phyloP scores from a whole-genome alignment of 2,329 filamentous ascomycete species.

The Emergomyces pasteurianus region DNA sequence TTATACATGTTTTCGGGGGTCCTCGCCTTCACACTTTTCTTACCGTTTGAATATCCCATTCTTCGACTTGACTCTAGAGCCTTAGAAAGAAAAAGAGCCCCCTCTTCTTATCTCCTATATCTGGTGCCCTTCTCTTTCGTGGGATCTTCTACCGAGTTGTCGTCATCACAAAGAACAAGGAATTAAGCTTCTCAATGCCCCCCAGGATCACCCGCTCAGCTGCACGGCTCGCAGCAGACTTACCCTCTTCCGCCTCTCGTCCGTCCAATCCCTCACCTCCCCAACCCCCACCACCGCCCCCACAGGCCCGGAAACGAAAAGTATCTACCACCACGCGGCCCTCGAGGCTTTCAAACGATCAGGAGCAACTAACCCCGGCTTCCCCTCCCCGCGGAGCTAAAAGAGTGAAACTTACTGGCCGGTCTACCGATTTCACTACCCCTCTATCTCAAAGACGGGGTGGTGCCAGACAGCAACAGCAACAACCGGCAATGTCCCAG shows the following conservation, averaged over 20 bases:
- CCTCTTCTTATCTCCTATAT: constrained; percentile 1
- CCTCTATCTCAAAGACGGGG: constrained; percentile 36
- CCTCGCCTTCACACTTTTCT: constrained; percentile 8
- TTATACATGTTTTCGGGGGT: constrained; percentile 5
- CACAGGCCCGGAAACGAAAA: constrained; percentile 65
- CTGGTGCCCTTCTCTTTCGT: constrained; percentile 1
- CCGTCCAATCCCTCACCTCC: constrained; percentile 29
- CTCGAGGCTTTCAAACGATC: constrained; percentile 24
- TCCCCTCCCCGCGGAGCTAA: constrained; percentile 49
- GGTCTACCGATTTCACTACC: constrained; percentile 26
- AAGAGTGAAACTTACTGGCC: constrained; percentile 54
- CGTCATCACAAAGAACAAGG: constrained; percentile 2
- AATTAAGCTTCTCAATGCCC: constrained; percentile 65
- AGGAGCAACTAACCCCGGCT: constrained; percentile 1
- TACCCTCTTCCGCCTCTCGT: constrained; percentile 40
- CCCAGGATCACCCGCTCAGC: constrained; percentile 92
- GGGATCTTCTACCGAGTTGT: background rate
- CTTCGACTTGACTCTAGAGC: background rate
- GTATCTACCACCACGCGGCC: constrained; percentile 35
- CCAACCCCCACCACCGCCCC: constrained; percentile 27
- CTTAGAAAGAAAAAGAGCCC: background rate
- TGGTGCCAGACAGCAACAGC: constrained; percentile 18
- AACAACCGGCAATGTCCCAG: constrained; percentile 28
- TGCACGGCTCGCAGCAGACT: constrained; percentile 71
- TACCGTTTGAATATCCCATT: constrained; percentile 5